These are phyloP conservation scores for Phlebiopsis flavidoalba DNA, from an alignment of 768 basidiomycete species.

Conservation along the genomic window DNA sequence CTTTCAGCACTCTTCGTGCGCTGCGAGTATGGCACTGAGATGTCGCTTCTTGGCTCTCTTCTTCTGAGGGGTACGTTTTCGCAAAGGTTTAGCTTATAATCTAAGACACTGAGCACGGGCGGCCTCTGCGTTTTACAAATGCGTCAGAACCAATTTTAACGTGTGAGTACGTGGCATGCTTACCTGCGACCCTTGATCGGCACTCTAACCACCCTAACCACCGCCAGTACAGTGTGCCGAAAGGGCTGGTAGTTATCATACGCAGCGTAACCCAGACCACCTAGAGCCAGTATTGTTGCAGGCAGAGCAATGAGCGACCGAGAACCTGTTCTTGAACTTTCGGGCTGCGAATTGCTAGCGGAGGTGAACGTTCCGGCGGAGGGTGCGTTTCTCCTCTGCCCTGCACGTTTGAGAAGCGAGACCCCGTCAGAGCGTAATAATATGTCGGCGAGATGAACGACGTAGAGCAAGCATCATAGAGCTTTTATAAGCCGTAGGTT, in stretches of 20 bases:
- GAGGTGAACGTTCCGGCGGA: not conserved
- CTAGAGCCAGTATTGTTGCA: conserved; percentile 21
- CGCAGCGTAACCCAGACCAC: conserved; percentile 34
- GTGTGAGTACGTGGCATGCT: conserved; percentile 26
- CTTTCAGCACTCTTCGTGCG: conserved; percentile 70
- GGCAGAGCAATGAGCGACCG: conserved; percentile 14
- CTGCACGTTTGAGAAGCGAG: not conserved
- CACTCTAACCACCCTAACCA: conserved; percentile 76
- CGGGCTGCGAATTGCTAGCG: not conserved
- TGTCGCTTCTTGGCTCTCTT: conserved; percentile 47
- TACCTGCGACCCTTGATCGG: conserved; percentile 70
- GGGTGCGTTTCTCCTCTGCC: not conserved
- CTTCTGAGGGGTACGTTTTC: conserved; percentile 43
- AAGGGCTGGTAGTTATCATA: conserved; percentile 73
- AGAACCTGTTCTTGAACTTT: not conserved
- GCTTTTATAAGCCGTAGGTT: not conserved
- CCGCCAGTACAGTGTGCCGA: conserved; percentile 69
- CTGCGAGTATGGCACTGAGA: conserved; percentile 83
- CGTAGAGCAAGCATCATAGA: not conserved
- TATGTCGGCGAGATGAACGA: not conserved
- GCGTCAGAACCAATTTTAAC: not conserved
- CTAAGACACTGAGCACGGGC: conserved; percentile 58
- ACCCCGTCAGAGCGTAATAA: not conserved
- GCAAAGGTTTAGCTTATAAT: conserved; percentile 71
- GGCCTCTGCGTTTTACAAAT: conserved; percentile 41